Base-by-base conservation (phyloP, 1,284 basidiomycete genomes). In the Ustilago shanxiensis region DNA sequence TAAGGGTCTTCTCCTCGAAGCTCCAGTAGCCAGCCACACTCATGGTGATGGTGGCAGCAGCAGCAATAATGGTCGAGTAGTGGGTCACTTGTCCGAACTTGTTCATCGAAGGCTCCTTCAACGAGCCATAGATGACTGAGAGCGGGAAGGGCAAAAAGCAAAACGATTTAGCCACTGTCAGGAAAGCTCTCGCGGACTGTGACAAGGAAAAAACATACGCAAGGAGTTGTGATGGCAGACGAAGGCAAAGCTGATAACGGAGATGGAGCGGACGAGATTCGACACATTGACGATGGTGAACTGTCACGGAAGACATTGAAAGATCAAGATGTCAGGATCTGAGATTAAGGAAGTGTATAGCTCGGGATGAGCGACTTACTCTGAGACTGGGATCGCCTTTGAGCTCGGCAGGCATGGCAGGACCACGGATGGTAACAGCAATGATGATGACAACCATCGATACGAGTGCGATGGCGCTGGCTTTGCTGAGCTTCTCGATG, bases 381-480 rank as follows among this genome's bases (percentile, higher is more conserved):
- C 70, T 79, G 51, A 75, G 70, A 33, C 60, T 58, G 0, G 87
- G 79, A 88, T 71, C 90, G 31, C 96, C 96, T 84, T 92, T 93
- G 50, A 96, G 88, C 50, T 91, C 91, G 1, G 90, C 87, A 13
- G 92, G 89, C n/a, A 93, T 93, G 39, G 92, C 90, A 0, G 93
- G 93, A 1, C 93, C 93, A 81, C 95, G 91, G 52, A 97, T 87
- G 35, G 96, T 89, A 44, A 99, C 95, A 6, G 94, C 91, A 39
- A 88, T 85, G 56, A 99, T 94, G 82, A 99, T 99, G 86, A 98
- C 92, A 66, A 93, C 87, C 96, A 99, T 99, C 76, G 95, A 94
- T 44, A 95, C 84, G 24, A 85, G 76, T 0, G 87, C 87, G 66
- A 99, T 90, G 1, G 93, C 91, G 35, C 93, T 95, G 4, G 95